A percentile compares a stretch with the other conserved stretches of the same genome.
Evolutionary conservation across 371 early-diverging fungal genomes (phyloP).

Genomic region (Chytridium lagenaria): DNA sequence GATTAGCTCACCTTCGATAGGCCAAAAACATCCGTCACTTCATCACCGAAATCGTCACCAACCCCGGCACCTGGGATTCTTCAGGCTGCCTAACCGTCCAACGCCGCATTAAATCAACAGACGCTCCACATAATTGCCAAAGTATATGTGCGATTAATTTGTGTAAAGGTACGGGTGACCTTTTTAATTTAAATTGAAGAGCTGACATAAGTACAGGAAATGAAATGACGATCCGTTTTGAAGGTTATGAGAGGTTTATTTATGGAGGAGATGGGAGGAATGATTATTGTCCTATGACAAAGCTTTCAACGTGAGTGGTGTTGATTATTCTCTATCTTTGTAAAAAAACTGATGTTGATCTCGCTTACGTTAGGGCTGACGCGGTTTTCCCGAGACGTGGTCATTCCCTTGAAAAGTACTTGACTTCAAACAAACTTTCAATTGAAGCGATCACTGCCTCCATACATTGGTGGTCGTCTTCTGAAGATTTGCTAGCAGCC

Average conservation of each 20-base stretch:
- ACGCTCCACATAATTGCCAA: slow-evolving; percentile 64
- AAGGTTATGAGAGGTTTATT: slow-evolving; percentile 54
- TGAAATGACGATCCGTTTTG: slow-evolving; percentile 46
- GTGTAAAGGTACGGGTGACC: slow-evolving; percentile 66
- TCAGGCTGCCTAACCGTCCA: slow-evolving; percentile 61
- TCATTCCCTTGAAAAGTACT: slow-evolving; percentile 35
- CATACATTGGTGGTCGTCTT: slow-evolving; percentile 25
- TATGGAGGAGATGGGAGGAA: slow-evolving; percentile 71
- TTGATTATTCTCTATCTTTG: slow-evolving; percentile 14
- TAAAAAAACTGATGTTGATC: neutral
- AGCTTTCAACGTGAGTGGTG: slow-evolving; percentile 45
- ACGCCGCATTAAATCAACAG: slow-evolving; percentile 56
- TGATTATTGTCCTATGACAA: slow-evolving; percentile 66
- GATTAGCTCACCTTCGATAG: slow-evolving; percentile 34
- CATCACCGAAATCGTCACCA: slow-evolving; percentile 71
- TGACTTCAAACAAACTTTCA: neutral
- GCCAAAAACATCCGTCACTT: slow-evolving; percentile 61
- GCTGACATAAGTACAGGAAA: slow-evolving; percentile 48
- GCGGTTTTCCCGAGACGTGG: slow-evolving; percentile 36
- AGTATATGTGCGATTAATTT: slow-evolving; percentile 73
- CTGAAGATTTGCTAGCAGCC: slow-evolving; percentile 20
- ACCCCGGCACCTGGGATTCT: slow-evolving; percentile 67
- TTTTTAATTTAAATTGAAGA: neutral
- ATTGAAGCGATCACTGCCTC: slow-evolving; percentile 13
- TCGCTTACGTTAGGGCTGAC: slow-evolving; percentile 26